Percentiles rank a stretch among this genome's conserved stretches.
phyloP scores from a whole-genome alignment of 163 green algal species.

The Picocystis sp. region DNA sequence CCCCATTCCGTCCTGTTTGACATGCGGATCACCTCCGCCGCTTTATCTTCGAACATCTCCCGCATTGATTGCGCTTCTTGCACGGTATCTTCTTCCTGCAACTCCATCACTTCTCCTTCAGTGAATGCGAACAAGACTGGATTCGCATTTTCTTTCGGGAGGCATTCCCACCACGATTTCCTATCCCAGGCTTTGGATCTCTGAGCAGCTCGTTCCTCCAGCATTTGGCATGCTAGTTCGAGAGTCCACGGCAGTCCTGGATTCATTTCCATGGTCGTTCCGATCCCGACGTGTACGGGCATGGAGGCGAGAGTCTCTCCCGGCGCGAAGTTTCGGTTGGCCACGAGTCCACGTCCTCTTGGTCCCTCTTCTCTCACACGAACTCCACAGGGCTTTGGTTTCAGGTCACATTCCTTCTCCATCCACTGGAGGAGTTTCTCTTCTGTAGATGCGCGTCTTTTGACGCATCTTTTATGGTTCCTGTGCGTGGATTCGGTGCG shows the following conservation, averaged over 20 bases:
- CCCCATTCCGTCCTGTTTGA: background rate
- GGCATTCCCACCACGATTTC: constrained; percentile 16
- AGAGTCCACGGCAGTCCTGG: constrained; percentile 17
- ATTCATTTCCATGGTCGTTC: constrained; percentile 3
- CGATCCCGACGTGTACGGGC: constrained; percentile 17
- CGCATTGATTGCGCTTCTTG: constrained; percentile 1
- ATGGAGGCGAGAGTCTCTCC: constrained; percentile 26
- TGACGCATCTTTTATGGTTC: too few relatives aligned
- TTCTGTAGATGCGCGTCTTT: too few relatives aligned
- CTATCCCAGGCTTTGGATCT: constrained; percentile 3
- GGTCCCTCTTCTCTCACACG: too few relatives aligned
- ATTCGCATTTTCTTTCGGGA: constrained; percentile 11
- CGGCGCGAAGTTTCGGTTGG: constrained; percentile 9
- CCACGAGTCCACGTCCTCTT: constrained; percentile 15
- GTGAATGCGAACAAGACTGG: constrained; percentile 11
- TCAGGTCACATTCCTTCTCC: too few relatives aligned
- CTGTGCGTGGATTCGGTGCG: too few relatives aligned
- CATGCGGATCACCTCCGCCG: background rate
- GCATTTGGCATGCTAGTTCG: constrained; percentile 25
- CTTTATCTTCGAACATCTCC: background rate
- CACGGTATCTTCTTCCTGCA: constrained; percentile 25
- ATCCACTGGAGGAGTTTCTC: too few relatives aligned
- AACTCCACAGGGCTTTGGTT: too few relatives aligned
- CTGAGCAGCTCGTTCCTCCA: constrained; percentile 16
- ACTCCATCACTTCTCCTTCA: constrained; percentile 17